Base-by-base conservation (phyloP, 2,329 filamentous ascomycete genomes). In the Penicillium sp. region DNA sequence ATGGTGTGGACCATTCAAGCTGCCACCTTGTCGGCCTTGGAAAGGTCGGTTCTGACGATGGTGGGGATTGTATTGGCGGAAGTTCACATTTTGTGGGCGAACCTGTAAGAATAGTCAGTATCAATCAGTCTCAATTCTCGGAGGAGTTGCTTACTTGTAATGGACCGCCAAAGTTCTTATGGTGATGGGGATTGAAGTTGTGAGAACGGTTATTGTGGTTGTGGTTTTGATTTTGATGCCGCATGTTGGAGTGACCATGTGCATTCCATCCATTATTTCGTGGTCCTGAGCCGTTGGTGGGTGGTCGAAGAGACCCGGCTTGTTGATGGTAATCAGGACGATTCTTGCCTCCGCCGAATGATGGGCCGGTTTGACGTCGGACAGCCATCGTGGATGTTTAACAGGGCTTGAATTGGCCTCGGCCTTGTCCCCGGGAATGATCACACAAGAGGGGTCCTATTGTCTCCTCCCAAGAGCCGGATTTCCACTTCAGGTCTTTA, bases 401-500 rank as follows among this genome's bases (percentile, higher is more conserved):
- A 40, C 45, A 54, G 40, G 38, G 19, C 10, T 13, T 8, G 15
- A 8, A 19, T 26, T 17, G 9, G 37, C 7, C 37, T 26, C 35
- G 5, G 35, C 19, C 24, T 42, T 7, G 28, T 17, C 33, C 35
- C 37, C 51, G 9, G 51, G n/a, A 24, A 37, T 17, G 15, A 51
- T 51, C 49, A 47, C 15, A 49, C 61, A 66, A 66, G 58, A 54
- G 60, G 12, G 58, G 30, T 42, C 49, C 56, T 50, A 56, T 61
- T 63, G 44, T 40, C 45, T 53, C 35, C 63, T 63, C 33, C 60
- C 62, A 64, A 67, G 58, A 47, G 45, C 61, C 58, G 59, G 65
- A 59, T 69, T 69, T 69, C 61, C 28, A 69, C 67, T 68, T 67
- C 40, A 45, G 57, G 45, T 58, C 15, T 49, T 33, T 62, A 33